phyloP scores from a whole-genome alignment of 192 early-diverging fungal species.

The Allomyces javanicus region DNA sequence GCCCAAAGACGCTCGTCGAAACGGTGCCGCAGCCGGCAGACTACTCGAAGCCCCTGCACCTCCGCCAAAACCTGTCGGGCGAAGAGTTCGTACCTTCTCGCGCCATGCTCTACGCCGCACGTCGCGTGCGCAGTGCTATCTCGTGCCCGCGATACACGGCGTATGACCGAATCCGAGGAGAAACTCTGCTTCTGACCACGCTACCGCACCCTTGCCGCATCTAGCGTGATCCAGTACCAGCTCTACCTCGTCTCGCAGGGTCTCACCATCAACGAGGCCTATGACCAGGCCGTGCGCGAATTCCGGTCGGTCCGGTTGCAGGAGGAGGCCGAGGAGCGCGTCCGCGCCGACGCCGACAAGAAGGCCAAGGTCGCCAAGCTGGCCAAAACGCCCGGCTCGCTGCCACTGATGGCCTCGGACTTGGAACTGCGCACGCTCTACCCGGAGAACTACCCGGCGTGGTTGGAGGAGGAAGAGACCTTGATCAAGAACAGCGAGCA shows the following conservation, averaged over 20 bases:
- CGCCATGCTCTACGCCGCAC: too few species aligned
- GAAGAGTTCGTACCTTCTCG: slow-evolving; percentile 46
- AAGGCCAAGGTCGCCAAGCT: not conserved
- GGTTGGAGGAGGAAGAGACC: not conserved
- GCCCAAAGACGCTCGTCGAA: slow-evolving; percentile 54
- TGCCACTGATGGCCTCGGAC: not conserved
- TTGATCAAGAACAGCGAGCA: not conserved
- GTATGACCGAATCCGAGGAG: too few species aligned
- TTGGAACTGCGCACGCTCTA: not conserved
- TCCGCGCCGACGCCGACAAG: slow-evolving; percentile 1
- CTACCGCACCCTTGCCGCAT: not conserved
- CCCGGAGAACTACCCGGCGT: not conserved
- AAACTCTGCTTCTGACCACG: not conserved
- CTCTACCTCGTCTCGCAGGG: slow-evolving; percentile 50
- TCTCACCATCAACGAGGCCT: slow-evolving; percentile 54
- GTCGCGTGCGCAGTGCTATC: too few species aligned
- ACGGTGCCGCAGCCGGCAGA: slow-evolving; percentile 28
- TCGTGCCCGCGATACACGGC: too few species aligned
- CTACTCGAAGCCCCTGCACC: slow-evolving; percentile 26
- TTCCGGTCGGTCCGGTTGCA: slow-evolving; percentile 64
- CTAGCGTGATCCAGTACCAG: slow-evolving; percentile 70
- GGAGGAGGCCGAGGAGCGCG: slow-evolving; percentile 49
- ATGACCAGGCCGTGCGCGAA: slow-evolving; percentile 49
- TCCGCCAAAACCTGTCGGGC: slow-evolving; percentile 40
- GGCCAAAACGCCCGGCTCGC: not conserved